Percentiles rank a stretch among this genome's conserved stretches.
Evolutionary conservation across 2,329 filamentous ascomycete genomes (phyloP).

Genomic region (Nemania sp.): DNA sequence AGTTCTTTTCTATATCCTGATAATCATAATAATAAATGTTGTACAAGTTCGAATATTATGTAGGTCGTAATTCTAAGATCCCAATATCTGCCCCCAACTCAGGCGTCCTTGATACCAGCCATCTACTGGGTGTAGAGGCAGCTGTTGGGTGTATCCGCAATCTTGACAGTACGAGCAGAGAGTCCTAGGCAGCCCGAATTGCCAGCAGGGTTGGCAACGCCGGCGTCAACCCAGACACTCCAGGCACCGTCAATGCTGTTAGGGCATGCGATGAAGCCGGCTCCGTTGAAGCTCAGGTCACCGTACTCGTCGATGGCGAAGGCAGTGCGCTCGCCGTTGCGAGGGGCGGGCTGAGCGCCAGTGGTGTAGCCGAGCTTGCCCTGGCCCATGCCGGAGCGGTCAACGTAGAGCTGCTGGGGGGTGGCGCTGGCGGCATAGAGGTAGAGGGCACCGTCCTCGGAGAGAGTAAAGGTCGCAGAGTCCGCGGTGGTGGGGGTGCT

Average conservation of each 20-base stretch:
- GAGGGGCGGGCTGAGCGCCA: constrained; percentile 54
- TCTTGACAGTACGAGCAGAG: constrained; percentile 48
- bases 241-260: constrained; percentile 56
- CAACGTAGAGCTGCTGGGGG: constrained; percentile 64
- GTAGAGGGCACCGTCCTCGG: constrained; percentile 58
- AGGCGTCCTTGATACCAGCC: neutral
- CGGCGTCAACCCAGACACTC: constrained; percentile 50
- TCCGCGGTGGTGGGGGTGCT: constrained; percentile 50
- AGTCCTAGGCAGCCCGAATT: constrained; percentile 55
- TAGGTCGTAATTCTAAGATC: neutral
- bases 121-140: constrained; percentile 52
- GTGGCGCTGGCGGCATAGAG: constrained; percentile 60
- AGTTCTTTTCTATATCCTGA: neutral
- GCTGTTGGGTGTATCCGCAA: constrained; percentile 49
- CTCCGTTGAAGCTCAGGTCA: constrained; percentile 61
- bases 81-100: neutral
- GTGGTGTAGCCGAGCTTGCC: constrained; percentile 66
- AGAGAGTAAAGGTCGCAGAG: constrained; percentile 63
- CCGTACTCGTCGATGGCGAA: constrained; percentile 61
- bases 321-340: constrained; percentile 59
- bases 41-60: constrained; percentile 4
- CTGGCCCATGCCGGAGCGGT: constrained; percentile 70
- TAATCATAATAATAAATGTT: neutral
- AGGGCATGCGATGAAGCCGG: constrained; percentile 66
- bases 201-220: constrained; percentile 52